Evolutionary conservation across 345 rosid genomes (phyloP), one percentile per base, ranked within the genome.

Genomic region (thale cress (Arabidopsis thaliana)): DNA sequence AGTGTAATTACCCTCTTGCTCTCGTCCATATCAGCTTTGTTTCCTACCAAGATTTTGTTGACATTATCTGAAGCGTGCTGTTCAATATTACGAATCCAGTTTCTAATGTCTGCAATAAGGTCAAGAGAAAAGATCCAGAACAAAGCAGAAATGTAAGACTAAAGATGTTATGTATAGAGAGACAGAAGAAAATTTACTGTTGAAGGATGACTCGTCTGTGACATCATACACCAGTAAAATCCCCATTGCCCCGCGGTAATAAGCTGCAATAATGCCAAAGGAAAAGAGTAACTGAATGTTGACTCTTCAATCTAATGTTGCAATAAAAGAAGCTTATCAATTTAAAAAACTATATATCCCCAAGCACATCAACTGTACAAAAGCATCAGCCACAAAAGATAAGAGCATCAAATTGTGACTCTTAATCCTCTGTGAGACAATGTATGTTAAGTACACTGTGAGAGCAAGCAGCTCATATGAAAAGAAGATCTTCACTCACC

Each of bases 11-110:
- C 99, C 91, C 98, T 87, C 85, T 95, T 95, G 91, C 98, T 92
- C 73, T 92, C 99, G 51, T 95, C 99, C 98, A 95, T 95, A 79
- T 95, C 99, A 45, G 99, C 99, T 73, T 95, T 95, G 97, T 95
- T 95, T 23, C 99, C 99, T 34, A 95, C 94, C 85, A 95, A 76
- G 71, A 92, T 89, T 87, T 95, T 95, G 87, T 88, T 92, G 55
- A 95, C 99, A 80, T 95, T 95, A 77, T 95, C 98, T 12, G 99
- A 95, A 66, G 99, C 99, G 69, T 95, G 99, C 61, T 95, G 98
- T 80, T 95, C 98, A 65, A 95, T 95, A 78, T 95, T 95, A 82
- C 98, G 97, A 80, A 95, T 95, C 99, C 99, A 95, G 82, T 92
- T 95, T 83, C 93, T 85, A 69, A 92, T 95, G 77, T 95, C 99